Percentiles rank a stretch among this genome's conserved stretches.
Conservation (phyloP, 352 stramenopile species). For the Globisporangium orthogonon region DNA sequence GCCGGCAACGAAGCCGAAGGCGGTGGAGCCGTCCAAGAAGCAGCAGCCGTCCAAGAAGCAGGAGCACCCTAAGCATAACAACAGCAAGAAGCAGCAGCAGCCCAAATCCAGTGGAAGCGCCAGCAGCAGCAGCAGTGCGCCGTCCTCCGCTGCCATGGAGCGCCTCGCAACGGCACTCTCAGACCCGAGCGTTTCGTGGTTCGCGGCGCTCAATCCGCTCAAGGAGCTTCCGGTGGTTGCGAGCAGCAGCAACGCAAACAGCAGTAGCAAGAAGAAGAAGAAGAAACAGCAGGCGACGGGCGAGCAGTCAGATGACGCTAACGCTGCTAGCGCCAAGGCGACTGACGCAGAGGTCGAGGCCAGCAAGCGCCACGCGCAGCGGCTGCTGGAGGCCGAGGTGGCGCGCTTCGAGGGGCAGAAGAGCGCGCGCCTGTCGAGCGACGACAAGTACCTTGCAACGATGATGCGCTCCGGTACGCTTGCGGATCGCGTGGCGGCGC, state of each 20-base stretch:
- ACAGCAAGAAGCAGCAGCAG: not conserved
- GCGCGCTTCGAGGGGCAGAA: conserved; percentile 53
- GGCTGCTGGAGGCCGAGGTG: conserved; percentile 54
- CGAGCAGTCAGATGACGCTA: not conserved
- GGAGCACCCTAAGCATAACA: not conserved
- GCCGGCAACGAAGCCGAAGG: too few relatives aligned
- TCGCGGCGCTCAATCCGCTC: conserved; percentile 15
- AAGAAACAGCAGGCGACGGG: not conserved
- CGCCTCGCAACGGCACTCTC: conserved; percentile 23
- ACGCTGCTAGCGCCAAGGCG: conserved; percentile 14
- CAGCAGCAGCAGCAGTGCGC: not conserved
- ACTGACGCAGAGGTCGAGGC: conserved; percentile 13
- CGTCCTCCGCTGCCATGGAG: conserved; percentile 14
- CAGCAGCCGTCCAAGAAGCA: not conserved
- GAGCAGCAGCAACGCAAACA: conserved; percentile 1
- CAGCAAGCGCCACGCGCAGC: conserved; percentile 54
- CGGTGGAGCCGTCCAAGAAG: not conserved
- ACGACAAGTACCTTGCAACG: conserved; percentile 81
- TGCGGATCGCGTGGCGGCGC: conserved; percentile 86
- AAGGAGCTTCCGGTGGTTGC: conserved; percentile 3
- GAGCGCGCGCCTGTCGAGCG: conserved; percentile 67
- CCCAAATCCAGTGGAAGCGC: not conserved
- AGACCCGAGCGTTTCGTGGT: conserved; percentile 32
- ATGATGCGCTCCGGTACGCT: conserved; percentile 89
- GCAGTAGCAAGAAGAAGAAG: conserved; percentile 16